Percentiles rank a stretch among this genome's conserved stretches.
These are phyloP conservation scores for Cryphonectria carpinicola DNA, from an alignment of 2,329 filamentous ascomycete genomes.

Conservation along the genomic window DNA sequence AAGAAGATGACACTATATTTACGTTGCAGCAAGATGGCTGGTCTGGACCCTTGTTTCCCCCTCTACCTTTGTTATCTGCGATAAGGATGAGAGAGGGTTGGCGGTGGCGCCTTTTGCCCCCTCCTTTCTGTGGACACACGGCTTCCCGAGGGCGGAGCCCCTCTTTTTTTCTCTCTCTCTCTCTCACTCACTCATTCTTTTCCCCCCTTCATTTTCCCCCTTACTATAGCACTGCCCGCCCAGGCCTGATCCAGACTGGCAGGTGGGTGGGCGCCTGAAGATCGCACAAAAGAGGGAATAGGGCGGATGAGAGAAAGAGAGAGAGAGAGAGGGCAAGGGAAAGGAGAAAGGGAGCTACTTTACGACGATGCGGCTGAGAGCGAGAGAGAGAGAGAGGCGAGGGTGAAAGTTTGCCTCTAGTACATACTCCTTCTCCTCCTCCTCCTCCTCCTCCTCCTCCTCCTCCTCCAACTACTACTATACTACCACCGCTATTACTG, in stretches of 20 bases:
- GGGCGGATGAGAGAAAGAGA: not conserved
- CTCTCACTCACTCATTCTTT: not conserved
- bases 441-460: not conserved
- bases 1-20: not conserved
- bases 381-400: no score
- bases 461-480: not conserved
- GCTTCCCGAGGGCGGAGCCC: constrained; percentile 2
- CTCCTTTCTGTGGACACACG: not conserved
- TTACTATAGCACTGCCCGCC: not conserved
- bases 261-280: not conserved
- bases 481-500: not conserved
- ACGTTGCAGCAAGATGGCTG: not conserved
- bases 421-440: not conserved
- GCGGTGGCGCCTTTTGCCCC: not conserved
- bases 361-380: not conserved
- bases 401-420: not conserved
- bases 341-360: not conserved
- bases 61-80: not conserved
- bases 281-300: not conserved
- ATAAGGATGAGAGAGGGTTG: not conserved
- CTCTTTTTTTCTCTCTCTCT: not conserved
- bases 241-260: not conserved
- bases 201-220: not conserved
- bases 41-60: not conserved
- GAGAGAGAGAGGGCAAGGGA: not conserved